Evolutionary conservation across 2,329 filamentous ascomycete species (phyloP).

Genomic region (Cercospora janseana): DNA sequence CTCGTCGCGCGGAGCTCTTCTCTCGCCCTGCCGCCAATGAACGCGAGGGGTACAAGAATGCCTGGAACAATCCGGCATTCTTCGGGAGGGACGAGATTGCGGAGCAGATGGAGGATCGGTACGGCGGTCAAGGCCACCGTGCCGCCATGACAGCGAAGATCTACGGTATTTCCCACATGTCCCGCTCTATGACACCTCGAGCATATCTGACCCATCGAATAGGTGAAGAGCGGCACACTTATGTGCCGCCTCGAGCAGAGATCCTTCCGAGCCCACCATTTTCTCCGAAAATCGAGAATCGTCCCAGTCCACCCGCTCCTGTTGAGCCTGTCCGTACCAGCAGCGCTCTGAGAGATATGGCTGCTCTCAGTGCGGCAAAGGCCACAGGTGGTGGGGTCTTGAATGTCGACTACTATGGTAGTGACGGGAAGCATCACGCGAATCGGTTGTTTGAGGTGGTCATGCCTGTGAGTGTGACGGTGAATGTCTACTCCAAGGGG

Average conservation of each 20-base stretch:
- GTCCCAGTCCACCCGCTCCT: background rate
- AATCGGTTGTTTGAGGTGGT: background rate
- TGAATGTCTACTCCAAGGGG: constrained; percentile 10
- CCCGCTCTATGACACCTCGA: too few species aligned
- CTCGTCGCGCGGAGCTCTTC: background rate
- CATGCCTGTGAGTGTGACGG: constrained; percentile 4
- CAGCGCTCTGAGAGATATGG: background rate
- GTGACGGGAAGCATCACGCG: constrained; percentile 4
- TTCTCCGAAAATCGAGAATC: background rate
- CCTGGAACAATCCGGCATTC: constrained; percentile 18
- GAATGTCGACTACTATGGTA: constrained; percentile 12
- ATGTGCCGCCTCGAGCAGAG: too few species aligned
- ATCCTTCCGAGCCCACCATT: background rate
- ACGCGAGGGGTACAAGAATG: background rate
- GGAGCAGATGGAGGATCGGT: constrained; percentile 16
- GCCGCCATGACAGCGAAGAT: constrained; percentile 2
- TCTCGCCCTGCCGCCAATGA: background rate
- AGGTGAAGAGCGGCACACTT: too few species aligned
- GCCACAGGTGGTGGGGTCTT: background rate
- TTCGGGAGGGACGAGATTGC: constrained; percentile 19
- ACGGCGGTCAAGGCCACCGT: constrained; percentile 26
- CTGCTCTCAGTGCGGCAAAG: background rate
- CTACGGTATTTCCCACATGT: too few species aligned
- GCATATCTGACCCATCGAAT: too few species aligned
- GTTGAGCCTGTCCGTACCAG: background rate